Evolutionary conservation across 192 early-diverging fungal genomes (phyloP), one percentile per base, ranked within the genome.

Genomic region (Lunasporangiospora selenospora): DNA sequence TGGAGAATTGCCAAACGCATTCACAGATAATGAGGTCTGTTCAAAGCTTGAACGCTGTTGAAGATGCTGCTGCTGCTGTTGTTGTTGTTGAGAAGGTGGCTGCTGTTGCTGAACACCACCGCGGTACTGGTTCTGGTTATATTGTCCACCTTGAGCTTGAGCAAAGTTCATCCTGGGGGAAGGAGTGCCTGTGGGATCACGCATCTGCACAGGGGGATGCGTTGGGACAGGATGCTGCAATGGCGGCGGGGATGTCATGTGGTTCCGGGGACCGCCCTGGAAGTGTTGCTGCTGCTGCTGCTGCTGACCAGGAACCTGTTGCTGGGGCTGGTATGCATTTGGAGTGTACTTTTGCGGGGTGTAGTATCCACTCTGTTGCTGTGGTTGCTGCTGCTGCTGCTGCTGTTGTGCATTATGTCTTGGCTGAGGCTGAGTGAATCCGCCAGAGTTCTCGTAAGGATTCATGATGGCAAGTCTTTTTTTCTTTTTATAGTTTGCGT

Each of bases 141-240:
- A n/a, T 40, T 24, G 37, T 13, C 45, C 47, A 21, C 51, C 48
- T 19, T 71, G 59, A 15, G 69, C 55, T 27, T 73, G 69, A 21
- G 69, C 61, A 40, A 63, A 73, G 32, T 55, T 34, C 64, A 77
- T 66, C 37, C 70, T 65, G 30, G 83, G 81, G 16, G 83, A 81
- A 10, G 82, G 79, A 21, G 78, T 54, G 1, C 66, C 67, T 21
- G 58, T 60, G 26, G 67, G 78, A 46, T 80, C 77, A 24, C 78
- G 77, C 75, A 80, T 80, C 53, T 80, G 79, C 39, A 86, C 80
- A 34, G 84, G 84, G 29, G 85, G 85, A 69, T 84, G 85, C 31
- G 77, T 77, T 30, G 85, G 85, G 4, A 86, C 81, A 16, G 85
- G 85, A 65, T 86, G 85, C 51, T 84, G 82, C 6, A 86, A 65